phyloP scores from a whole-genome alignment of 169 alveolate genomes.

The Plasmodium falciparum region DNA sequence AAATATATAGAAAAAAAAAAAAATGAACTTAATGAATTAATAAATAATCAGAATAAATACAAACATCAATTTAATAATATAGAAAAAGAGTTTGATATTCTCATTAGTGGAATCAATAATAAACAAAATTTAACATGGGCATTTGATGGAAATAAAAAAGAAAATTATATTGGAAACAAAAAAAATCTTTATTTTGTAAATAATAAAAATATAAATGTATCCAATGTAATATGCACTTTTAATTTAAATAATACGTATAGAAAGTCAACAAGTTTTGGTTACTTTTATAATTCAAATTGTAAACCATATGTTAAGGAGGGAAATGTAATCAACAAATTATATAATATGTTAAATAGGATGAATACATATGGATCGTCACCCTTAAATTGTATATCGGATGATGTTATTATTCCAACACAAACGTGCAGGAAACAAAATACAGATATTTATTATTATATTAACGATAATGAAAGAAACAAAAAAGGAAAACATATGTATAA shows the following conservation, averaged over 20 bases:
- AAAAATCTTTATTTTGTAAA: neutral
- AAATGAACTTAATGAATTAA: neutral
- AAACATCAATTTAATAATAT: slow-evolving; percentile 23
- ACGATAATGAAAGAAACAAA: neutral
- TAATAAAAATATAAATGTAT: slow-evolving; percentile 62
- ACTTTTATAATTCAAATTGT: slow-evolving; percentile 1
- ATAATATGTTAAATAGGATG: no score
- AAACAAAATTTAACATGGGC: slow-evolving; percentile 69
- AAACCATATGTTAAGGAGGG: neutral
- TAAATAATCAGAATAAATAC: slow-evolving; percentile 19
- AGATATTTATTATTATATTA: neutral
- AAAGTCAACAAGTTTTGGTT: slow-evolving; percentile 34
- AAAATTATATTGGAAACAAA: neutral
- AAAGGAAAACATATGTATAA: no score
- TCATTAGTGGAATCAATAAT: slow-evolving; percentile 58
- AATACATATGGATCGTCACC: no score
- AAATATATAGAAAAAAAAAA: slow-evolving; percentile 8
- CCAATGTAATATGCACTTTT: slow-evolving; percentile 32
- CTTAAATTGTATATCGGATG: no score
- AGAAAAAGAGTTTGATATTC: slow-evolving; percentile 19
- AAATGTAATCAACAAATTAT: no score
- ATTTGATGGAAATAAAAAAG: slow-evolving; percentile 68
- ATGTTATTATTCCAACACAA: neutral
- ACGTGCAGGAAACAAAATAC: neutral
- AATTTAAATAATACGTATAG: neutral